Percentiles rank a stretch among this genome's conserved stretches.
Evolutionary conservation across 192 early-diverging fungal genomes (phyloP).

Genomic region (Globomyces pollinis-pini): DNA sequence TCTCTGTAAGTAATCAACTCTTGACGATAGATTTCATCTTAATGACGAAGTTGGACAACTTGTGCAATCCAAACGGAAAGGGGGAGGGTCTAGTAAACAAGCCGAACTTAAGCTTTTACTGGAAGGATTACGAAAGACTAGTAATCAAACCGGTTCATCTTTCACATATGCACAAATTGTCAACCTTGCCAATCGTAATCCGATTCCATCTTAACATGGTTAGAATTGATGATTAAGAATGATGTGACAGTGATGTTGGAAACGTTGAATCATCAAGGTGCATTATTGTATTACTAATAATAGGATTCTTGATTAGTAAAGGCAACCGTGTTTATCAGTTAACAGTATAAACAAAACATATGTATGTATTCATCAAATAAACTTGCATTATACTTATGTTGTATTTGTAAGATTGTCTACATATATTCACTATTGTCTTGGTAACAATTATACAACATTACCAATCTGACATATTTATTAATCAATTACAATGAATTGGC

Average conservation of each 20-base stretch:
- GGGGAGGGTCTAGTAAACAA: conserved; percentile 19
- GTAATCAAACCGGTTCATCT: conserved; percentile 51
- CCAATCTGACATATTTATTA: no score
- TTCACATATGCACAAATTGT: conserved; percentile 62
- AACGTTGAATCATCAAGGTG: conserved; percentile 61
- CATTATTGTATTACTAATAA: background rate
- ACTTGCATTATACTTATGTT: no score
- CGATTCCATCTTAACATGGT: no score
- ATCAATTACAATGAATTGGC: no score
- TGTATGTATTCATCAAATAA: no score
- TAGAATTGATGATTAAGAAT: conserved; percentile 39
- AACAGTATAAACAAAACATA: conserved; percentile 13
- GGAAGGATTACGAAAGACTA: conserved; percentile 48
- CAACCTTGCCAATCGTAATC: conserved; percentile 45
- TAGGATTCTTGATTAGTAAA: conserved; percentile 60
- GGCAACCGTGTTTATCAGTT: conserved; percentile 58
- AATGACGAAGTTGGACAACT: conserved; percentile 47
- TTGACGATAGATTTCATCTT: conserved; percentile 18
- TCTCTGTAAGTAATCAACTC: background rate
- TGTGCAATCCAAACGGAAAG: conserved; percentile 57
- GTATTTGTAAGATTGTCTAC: no score
- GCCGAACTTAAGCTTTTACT: conserved; percentile 59
- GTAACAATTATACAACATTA: no score
- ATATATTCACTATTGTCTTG: no score
- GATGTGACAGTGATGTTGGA: conserved; percentile 65